Conservation (phyloP, 495 filamentous ascomycete species). For the Jackrogersella multiformis region DNA sequence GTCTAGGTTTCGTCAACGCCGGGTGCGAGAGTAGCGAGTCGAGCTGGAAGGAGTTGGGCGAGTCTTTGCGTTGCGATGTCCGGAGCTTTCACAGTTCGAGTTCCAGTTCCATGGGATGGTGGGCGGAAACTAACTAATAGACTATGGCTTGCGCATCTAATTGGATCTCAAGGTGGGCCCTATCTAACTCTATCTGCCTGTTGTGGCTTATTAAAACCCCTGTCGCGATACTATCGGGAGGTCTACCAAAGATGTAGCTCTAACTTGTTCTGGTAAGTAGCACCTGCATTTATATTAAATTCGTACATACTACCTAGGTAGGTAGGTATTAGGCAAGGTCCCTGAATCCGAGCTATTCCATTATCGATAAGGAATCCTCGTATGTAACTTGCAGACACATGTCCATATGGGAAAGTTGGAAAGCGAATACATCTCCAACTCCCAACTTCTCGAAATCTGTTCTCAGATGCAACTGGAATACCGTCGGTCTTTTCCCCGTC, state of each 20-base stretch:
- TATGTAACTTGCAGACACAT: slow-evolving; percentile 31
- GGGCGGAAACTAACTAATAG: too few species aligned
- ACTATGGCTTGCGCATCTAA: too few species aligned
- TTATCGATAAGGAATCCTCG: slow-evolving; percentile 39
- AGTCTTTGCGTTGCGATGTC: not conserved
- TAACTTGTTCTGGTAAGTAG: slow-evolving; percentile 26
- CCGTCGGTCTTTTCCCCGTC: not conserved
- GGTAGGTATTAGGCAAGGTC: slow-evolving; percentile 22
- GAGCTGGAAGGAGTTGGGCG: not conserved
- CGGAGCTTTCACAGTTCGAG: not conserved
- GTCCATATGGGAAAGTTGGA: slow-evolving; percentile 35
- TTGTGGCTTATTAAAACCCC: slow-evolving; percentile 14
- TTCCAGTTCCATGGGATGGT: not conserved
- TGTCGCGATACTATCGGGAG: slow-evolving; percentile 3
- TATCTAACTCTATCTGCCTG: too few species aligned
- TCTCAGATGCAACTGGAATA: slow-evolving; percentile 32
- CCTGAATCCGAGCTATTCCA: slow-evolving; percentile 20
- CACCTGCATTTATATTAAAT: slow-evolving; percentile 17
- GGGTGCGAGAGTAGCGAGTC: not conserved
- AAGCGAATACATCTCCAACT: slow-evolving; percentile 42
- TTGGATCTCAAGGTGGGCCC: too few species aligned
- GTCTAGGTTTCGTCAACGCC: not conserved
- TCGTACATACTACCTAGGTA: slow-evolving; percentile 18
- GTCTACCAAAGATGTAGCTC: slow-evolving; percentile 4
- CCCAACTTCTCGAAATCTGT: slow-evolving; percentile 25